Evolutionary conservation across 371 early-diverging fungal genomes (phyloP), one percentile per base, ranked within the genome.

Genomic region (Mycotypha africana): DNA sequence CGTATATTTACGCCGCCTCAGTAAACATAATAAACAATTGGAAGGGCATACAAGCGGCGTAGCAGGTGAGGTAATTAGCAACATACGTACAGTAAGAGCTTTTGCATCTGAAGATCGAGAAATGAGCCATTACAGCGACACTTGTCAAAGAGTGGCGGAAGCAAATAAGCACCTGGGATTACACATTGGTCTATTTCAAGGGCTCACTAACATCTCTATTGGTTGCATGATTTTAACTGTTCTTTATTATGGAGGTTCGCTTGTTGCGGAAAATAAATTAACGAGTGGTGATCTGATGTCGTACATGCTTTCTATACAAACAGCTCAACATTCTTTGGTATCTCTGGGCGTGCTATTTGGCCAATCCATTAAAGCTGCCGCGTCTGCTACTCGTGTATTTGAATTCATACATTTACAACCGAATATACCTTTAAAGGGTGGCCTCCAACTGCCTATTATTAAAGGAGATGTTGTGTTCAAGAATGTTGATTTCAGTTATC

Each of bases 101-200:
- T 88, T 88, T 64, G 79, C 84, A 10, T 79, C 85, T 0, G 90
- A 89, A 58, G 62, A 63, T 33, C 65, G 70, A 14, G 91, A 89
- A 49, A 57, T 76, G 49, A 67, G 62, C n/a, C 65, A 74, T 45
- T 87, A 85, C 46, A 49, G 58, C 15, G 51, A 61, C 6, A 77
- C 80, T 4, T 75, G 79, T 20, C 43, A 35, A 2, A 50, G 57
- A 11, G 73, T 79, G 4, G 62, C 81, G 4, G 43, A 45, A 0
- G 24, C 70, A 7, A 81, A 76, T 44, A 60, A 52, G 21, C 41
- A 64, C 2, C 70, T 89, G 37, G 91, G 89, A 2, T 59, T 85
- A 36, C 89, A 91, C 51, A 84, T 89, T 58, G 91, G 89, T 7
- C 45, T 82, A 4, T 91, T 91, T 60, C 89, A 86, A 71, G 85